Conservation (phyloP, 139 green algal species). For the Chlorella sp. region DNA sequence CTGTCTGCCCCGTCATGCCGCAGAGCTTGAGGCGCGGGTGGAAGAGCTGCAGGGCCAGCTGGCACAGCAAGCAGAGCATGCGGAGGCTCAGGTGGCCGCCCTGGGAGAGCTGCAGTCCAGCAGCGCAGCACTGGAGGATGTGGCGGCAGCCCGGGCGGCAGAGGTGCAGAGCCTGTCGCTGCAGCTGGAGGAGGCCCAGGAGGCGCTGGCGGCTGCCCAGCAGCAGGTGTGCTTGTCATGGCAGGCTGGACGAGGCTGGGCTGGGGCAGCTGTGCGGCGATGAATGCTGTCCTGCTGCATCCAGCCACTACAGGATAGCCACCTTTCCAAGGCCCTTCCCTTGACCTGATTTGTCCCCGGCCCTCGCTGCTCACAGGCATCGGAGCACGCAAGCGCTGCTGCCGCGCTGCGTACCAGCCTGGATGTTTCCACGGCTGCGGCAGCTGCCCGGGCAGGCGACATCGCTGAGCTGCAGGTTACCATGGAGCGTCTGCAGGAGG, state of each 20-base stretch:
- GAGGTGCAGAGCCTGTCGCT: not conserved
- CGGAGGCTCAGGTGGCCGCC: not conserved
- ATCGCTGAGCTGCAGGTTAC: not conserved
- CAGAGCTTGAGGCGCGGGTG: not conserved
- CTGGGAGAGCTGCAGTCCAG: not conserved
- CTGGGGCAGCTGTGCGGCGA: too few species aligned
- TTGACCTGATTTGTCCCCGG: not conserved
- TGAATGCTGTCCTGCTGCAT: too few species aligned
- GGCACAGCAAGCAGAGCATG: not conserved
- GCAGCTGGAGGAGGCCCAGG: not conserved
- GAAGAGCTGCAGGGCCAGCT: not conserved
- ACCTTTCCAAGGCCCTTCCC: too few species aligned
- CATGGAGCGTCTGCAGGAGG: not conserved
- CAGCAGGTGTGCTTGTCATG: not conserved
- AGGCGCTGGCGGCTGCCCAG: not conserved
- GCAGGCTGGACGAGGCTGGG: too few species aligned
- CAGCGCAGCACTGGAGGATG: slow-evolving; percentile 23
- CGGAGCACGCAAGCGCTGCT: not conserved
- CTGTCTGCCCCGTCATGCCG: not conserved
- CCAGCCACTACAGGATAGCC: too few species aligned
- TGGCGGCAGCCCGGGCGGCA: not conserved
- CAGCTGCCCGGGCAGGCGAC: not conserved
- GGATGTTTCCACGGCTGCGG: not conserved
- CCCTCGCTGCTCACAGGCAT: not conserved
- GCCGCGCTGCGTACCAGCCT: slow-evolving; percentile 2